Base-by-base conservation (phyloP, 257 asterid species). In the Solanum lycopersicoides region DNA sequence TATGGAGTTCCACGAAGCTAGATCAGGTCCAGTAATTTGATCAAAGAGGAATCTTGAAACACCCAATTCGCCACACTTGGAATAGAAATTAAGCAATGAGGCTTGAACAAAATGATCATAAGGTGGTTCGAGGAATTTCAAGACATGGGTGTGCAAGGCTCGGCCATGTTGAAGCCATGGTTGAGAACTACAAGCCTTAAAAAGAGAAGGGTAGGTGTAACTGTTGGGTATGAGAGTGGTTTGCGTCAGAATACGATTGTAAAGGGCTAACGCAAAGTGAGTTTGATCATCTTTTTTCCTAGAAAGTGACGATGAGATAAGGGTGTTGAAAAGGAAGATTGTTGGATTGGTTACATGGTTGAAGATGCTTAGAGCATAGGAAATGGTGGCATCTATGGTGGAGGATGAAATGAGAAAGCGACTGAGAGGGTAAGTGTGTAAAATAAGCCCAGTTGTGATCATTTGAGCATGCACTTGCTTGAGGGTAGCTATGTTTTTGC, bases 141-240 rank as follows among this genome's bases (percentile, higher is more conserved):
- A 85, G 86, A 92, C 96, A 88, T 95, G 97, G 32, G 90, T 89
- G 65, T 95, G 98, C 82, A 96, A 91, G 68, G 93, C 91, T 88
- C 72, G 91, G 69, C 98, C 99, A 12, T 90, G 91, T 87, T 86
- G 87, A 84, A 93, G 65, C 93, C 91, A 91, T 45, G 76, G 89
- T 44, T 86, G 90, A 39, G 92, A 82, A 66, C 93, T 91, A 59
- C 95, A 91, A 47, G 93, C 94, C 94, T 94, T 95, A 89, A 96
- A 94, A 42, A 96, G 91, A 85, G 99, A 95, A 1, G 98, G 98
- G 87, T 89, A 96, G 1, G 98, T 96, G 77, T 90, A 94, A 87
- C 88, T 89, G 87, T 96, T 96, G 21, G 98, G 98, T 85, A 82
- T 88, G 68, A 92, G 76, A 44, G 75, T 18, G 20, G 90, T 89